Percentiles rank a stretch among this genome's conserved stretches.
These are phyloP conservation scores for Lasiodiplodia hormozganensis DNA, from an alignment of 2,329 filamentous ascomycete species.

Conservation along the genomic window DNA sequence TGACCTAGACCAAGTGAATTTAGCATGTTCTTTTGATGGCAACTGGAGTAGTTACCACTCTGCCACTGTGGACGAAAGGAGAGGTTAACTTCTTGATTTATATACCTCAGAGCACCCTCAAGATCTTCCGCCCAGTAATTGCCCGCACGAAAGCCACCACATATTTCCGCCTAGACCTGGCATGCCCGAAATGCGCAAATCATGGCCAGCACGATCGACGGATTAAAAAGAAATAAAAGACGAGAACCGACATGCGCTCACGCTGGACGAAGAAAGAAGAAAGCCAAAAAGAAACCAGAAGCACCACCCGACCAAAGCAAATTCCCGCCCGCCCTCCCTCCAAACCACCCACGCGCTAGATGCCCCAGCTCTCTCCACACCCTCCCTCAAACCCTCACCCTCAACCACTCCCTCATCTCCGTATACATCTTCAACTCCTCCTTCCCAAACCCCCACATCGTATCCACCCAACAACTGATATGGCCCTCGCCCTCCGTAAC, in stretches of 20 bases:
- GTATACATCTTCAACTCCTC: constrained; percentile 19
- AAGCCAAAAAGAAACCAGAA: background rate
- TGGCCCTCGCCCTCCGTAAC: constrained; percentile 6
- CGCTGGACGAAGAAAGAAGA: background rate
- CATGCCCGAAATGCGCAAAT: background rate
- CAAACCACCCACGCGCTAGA: background rate
- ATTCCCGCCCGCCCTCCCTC: too few relatives aligned
- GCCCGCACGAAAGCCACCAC: too few relatives aligned
- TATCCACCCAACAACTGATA: background rate
- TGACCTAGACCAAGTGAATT: too few relatives aligned
- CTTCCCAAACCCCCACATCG: constrained; percentile 2
- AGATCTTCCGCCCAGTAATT: too few relatives aligned
- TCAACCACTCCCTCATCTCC: constrained; percentile 16
- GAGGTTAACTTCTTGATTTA: too few relatives aligned
- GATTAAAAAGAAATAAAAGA: background rate
- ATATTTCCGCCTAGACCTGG: too few relatives aligned
- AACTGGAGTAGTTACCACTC: too few relatives aligned
- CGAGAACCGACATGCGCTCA: background rate
- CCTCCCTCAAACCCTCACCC: background rate
- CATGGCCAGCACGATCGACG: background rate
- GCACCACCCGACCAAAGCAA: background rate
- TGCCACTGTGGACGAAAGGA: too few relatives aligned
- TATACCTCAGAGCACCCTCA: too few relatives aligned
- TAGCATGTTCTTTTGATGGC: too few relatives aligned
- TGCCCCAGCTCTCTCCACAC: background rate